A percentile compares a stretch with the other conserved stretches of the same genome.
Evolutionary conservation across 1,284 basidiomycete genomes (phyloP).

Genomic region (Sphagnurus paluster): DNA sequence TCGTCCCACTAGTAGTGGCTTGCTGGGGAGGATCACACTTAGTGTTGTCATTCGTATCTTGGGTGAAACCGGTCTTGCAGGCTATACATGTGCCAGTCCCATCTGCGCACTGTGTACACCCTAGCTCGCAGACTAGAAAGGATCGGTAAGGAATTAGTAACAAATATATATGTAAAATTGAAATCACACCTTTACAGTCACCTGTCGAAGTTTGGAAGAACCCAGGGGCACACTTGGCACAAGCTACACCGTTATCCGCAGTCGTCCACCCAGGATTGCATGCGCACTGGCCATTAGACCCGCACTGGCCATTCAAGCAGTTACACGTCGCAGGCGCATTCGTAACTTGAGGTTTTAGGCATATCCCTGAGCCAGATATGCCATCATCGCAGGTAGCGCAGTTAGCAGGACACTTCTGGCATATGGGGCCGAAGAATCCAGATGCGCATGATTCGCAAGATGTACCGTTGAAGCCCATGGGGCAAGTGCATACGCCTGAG

Average conservation of each 20-base stretch:
- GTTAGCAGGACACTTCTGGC: conserved; percentile 64
- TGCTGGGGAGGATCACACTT: conserved; percentile 57
- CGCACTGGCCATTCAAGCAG: conserved; percentile 76
- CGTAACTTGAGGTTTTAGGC: conserved; percentile 48
- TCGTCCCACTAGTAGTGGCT: conserved; percentile 49
- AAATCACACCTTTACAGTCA: conserved; percentile 69
- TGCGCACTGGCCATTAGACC: conserved; percentile 61
- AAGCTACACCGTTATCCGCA: conserved; percentile 67
- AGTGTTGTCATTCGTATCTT: conserved; percentile 64
- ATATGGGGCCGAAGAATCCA: conserved; percentile 72
- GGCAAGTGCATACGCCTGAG: conserved; percentile 69
- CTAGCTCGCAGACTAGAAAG: conserved; percentile 61
- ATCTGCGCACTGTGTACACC: conserved; percentile 69
- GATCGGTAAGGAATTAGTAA: conserved; percentile 14
- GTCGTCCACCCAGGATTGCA: conserved; percentile 78
- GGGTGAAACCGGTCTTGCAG: conserved; percentile 69
- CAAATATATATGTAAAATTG: conserved; percentile 1
- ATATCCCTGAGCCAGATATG: conserved; percentile 70
- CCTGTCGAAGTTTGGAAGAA: conserved; percentile 73
- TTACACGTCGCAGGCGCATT: conserved; percentile 68
- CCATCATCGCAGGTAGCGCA: conserved; percentile 77
- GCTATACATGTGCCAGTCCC: conserved; percentile 65
- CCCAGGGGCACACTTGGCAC: conserved; percentile 69
- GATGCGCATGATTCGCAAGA: conserved; percentile 74
- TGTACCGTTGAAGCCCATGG: conserved; percentile 69